A percentile compares a stretch with the other conserved stretches of the same genome.
These are phyloP conservation scores for Aspergillus costaricaensis DNA, from an alignment of 2,329 filamentous ascomycete genomes.

Conservation along the genomic window DNA sequence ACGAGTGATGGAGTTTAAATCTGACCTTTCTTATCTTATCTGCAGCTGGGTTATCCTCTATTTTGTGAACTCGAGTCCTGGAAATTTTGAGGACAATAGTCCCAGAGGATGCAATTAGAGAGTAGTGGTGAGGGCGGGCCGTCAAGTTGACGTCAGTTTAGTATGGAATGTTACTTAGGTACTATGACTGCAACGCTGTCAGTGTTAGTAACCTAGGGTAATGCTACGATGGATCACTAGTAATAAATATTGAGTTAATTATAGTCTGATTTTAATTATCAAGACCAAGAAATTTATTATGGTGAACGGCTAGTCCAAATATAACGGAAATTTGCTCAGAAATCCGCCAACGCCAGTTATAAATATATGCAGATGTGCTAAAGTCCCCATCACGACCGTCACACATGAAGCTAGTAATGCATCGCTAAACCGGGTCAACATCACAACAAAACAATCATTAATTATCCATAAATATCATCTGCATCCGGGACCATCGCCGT, in stretches of 20 bases:
- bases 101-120: background rate
- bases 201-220: too few relatives aligned
- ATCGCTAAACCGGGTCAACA: background rate
- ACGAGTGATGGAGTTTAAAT: too few relatives aligned
- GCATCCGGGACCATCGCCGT: slow-evolving; percentile 40
- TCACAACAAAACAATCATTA: slow-evolving; percentile 1
- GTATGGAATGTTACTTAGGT: background rate
- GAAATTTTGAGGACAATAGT: too few relatives aligned
- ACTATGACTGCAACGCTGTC: too few relatives aligned
- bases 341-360: background rate
- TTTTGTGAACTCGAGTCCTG: background rate
- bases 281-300: too few relatives aligned
- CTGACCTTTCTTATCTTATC: background rate
- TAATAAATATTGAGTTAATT: too few relatives aligned
- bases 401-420: background rate
- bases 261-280: too few relatives aligned
- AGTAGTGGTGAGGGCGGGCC: background rate
- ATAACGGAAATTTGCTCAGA: background rate
- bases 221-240: too few relatives aligned
- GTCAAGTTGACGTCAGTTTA: slow-evolving; percentile 21
- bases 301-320: too few relatives aligned
- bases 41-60: background rate
- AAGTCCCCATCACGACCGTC: background rate
- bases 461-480: slow-evolving; percentile 40
- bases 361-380: background rate